Evolutionary conservation across 768 basidiomycete genomes (phyloP).

Genomic region (Serendipita indica): DNA sequence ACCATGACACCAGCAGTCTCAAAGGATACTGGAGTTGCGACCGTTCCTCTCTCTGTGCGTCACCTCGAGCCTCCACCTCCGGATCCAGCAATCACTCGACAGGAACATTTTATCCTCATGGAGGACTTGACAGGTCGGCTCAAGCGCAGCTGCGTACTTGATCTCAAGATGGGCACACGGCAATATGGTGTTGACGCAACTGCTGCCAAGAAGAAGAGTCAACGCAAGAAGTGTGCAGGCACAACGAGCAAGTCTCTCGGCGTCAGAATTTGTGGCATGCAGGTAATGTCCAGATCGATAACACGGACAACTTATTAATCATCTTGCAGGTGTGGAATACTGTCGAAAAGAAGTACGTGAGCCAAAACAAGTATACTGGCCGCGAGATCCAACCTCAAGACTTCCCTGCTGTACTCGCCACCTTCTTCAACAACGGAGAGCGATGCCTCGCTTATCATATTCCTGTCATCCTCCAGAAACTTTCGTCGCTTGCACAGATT

Average conservation of each 20-base stretch:
- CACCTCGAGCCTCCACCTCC: slow-evolving; percentile 14
- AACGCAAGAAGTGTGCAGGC: slow-evolving; percentile 93
- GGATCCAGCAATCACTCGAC: slow-evolving; percentile 50
- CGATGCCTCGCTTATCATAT: slow-evolving; percentile 81
- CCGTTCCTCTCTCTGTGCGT: slow-evolving; percentile 2
- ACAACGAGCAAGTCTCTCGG: slow-evolving; percentile 87
- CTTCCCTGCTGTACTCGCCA: slow-evolving; percentile 65
- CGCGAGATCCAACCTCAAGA: slow-evolving; percentile 77
- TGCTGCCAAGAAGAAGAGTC: slow-evolving; percentile 87
- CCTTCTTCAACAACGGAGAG: slow-evolving; percentile 77
- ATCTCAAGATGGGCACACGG: slow-evolving; percentile 98
- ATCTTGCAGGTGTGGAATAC: slow-evolving; percentile 77
- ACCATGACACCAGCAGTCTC: neutral
- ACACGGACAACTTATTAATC: neutral
- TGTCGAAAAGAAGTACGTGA: slow-evolving; percentile 64
- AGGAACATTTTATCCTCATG: slow-evolving; percentile 98
- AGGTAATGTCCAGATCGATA: slow-evolving; percentile 37
- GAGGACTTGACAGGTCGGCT: slow-evolving; percentile 91
- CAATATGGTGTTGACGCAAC: slow-evolving; percentile 97
- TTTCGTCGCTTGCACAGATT: slow-evolving; percentile 88
- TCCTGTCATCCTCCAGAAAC: slow-evolving; percentile 74
- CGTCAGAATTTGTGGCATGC: slow-evolving; percentile 95
- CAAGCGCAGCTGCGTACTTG: slow-evolving; percentile 87
- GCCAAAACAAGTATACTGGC: slow-evolving; percentile 94
- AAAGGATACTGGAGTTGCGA: slow-evolving; percentile 14